Conservation (phyloP, 805 yeast genomes). For the Metschnikowia corniflorae region DNA sequence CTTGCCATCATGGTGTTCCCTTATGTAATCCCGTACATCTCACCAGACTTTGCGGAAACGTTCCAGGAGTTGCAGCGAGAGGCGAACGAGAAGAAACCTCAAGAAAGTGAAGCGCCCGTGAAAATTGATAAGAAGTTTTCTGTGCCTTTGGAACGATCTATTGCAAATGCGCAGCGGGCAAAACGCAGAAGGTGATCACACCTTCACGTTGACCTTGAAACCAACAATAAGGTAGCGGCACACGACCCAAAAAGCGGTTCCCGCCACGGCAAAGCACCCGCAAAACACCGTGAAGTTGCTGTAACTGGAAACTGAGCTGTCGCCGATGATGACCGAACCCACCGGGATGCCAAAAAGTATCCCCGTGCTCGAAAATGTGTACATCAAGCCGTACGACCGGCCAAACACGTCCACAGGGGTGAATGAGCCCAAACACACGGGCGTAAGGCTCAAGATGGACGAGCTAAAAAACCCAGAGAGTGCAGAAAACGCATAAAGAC, state of each 20-base stretch:
- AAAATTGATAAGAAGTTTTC: not conserved
- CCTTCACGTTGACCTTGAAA: slow-evolving; percentile 20
- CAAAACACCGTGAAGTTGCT: slow-evolving; percentile 43
- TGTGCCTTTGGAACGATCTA: not conserved
- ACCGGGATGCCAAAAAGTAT: slow-evolving; percentile 36
- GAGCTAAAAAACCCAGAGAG: slow-evolving; percentile 59
- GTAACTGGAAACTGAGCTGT: slow-evolving; percentile 30
- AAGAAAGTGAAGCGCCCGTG: too few species aligned
- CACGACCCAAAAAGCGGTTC: slow-evolving; percentile 37
- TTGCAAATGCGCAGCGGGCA: too few species aligned
- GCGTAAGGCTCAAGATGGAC: slow-evolving; percentile 60
- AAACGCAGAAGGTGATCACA: too few species aligned
- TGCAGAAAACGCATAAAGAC: slow-evolving; percentile 50
- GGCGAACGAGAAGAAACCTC: not conserved
- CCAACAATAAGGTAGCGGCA: slow-evolving; percentile 49
- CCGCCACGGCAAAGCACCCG: slow-evolving; percentile 37
- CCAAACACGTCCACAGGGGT: slow-evolving; percentile 65
- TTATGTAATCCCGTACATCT: slow-evolving; percentile 24
- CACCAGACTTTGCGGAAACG: slow-evolving; percentile 38
- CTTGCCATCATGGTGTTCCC: slow-evolving; percentile 33
- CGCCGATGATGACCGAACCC: slow-evolving; percentile 35
- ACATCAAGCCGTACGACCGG: slow-evolving; percentile 63
- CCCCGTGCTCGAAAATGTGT: slow-evolving; percentile 50
- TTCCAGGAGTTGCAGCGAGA: slow-evolving; percentile 21
- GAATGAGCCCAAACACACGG: slow-evolving; percentile 66